phyloP scores from a whole-genome alignment of 306 rosid genomes.

The Delonix regia region DNA sequence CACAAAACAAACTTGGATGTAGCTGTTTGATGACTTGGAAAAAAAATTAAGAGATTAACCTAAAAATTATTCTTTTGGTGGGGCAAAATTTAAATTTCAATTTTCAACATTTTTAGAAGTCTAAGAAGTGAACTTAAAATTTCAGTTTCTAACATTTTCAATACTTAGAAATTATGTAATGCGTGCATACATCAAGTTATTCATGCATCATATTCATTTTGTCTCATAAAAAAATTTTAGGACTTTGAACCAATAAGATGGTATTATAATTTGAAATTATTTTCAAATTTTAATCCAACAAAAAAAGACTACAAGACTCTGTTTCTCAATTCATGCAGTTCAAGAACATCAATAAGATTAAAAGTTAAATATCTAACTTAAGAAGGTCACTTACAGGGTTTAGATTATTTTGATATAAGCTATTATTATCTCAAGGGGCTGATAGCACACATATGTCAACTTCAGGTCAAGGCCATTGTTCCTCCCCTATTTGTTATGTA shows the following conservation, averaged over 20 bases:
- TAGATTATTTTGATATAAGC: slow-evolving; percentile 18
- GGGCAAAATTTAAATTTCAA: too few relatives aligned
- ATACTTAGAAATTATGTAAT: too few relatives aligned
- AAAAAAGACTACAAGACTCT: not conserved
- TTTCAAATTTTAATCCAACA: not conserved
- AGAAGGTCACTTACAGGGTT: slow-evolving; percentile 50
- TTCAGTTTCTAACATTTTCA: too few relatives aligned
- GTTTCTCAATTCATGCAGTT: not conserved
- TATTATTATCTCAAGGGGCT: slow-evolving; percentile 17
- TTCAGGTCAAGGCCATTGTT: slow-evolving; percentile 58
- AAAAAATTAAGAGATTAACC: too few relatives aligned
- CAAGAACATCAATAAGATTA: slow-evolving; percentile 4
- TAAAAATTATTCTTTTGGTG: too few relatives aligned
- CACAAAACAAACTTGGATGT: too few relatives aligned
- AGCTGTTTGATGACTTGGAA: too few relatives aligned
- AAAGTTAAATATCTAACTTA: not conserved
- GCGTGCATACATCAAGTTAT: not conserved
- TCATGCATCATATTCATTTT: not conserved
- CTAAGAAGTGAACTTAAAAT: not conserved
- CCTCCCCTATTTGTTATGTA: slow-evolving; percentile 52
- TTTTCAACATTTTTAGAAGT: too few relatives aligned
- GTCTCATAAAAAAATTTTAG: not conserved
- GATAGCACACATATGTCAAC: slow-evolving; percentile 62
- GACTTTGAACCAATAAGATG: not conserved
- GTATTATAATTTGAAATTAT: not conserved